Evolutionary conservation across 257 asterid species (phyloP).

Genomic region (Solanum paucissectum): DNA sequence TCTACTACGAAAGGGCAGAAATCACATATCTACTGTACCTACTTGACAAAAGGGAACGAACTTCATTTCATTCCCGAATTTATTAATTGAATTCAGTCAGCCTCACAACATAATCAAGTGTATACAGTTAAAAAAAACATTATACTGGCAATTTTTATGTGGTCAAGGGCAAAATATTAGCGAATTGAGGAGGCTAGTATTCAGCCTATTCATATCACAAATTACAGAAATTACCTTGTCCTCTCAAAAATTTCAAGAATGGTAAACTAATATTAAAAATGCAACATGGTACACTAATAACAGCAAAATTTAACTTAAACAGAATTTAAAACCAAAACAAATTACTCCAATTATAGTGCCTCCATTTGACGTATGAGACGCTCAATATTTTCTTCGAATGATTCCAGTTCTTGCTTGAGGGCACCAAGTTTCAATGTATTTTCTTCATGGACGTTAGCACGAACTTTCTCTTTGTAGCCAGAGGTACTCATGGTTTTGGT

Average conservation of each 20-base stretch:
- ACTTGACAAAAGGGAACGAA: too few relatives aligned
- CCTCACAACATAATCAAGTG: too few relatives aligned
- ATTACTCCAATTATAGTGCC: background rate
- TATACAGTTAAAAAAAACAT: too few relatives aligned
- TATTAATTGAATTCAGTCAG: too few relatives aligned
- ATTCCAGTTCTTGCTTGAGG: constrained; percentile 38
- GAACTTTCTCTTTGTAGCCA: constrained; percentile 74
- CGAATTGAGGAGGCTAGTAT: background rate
- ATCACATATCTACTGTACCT: too few relatives aligned
- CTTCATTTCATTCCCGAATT: too few relatives aligned
- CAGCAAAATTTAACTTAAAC: background rate
- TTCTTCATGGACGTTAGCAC: constrained; percentile 38
- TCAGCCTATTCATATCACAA: background rate
- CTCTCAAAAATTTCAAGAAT: background rate
- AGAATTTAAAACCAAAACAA: background rate
- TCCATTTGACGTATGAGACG: constrained; percentile 41
- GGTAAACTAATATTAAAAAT: background rate
- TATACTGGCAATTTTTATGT: background rate
- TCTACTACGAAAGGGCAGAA: too few relatives aligned
- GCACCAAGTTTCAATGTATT: constrained; percentile 46
- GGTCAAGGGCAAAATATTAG: background rate
- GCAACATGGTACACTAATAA: background rate
- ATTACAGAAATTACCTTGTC: background rate
- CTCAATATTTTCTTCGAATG: constrained; percentile 46
- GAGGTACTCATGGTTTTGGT: constrained; percentile 43